Percentiles rank a stretch among this genome's conserved stretches.
Conservation (phyloP, 2,329 filamentous ascomycete species). For the Aspergillus amoenus region DNA sequence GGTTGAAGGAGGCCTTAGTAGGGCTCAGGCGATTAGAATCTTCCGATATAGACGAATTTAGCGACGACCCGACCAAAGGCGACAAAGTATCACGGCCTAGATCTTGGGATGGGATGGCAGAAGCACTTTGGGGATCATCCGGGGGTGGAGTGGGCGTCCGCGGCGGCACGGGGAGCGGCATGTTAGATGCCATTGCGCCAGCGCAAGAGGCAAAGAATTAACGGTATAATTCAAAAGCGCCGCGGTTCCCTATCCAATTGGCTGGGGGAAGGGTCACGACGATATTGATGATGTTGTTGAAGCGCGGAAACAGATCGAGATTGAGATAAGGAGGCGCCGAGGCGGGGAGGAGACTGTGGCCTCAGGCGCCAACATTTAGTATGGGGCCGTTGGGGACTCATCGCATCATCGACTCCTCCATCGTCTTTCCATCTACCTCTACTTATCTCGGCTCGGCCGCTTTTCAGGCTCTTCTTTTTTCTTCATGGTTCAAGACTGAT, state of each 20-base stretch:
- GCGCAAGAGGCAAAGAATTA: constrained; percentile 1
- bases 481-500: not conserved
- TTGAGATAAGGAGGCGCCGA: not conserved
- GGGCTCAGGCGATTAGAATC: constrained; percentile 32
- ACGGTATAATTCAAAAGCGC: not conserved
- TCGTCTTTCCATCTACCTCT: constrained; percentile 10
- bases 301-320: not conserved
- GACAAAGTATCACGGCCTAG: constrained; percentile 50
- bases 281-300: not conserved
- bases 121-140: constrained; percentile 41
- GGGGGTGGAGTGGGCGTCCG: constrained; percentile 65
- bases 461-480: not conserved
- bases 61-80: constrained; percentile 40
- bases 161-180: constrained; percentile 60
- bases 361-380: constrained; percentile 21
- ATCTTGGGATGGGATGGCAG: constrained; percentile 21
- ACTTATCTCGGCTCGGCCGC: not conserved
- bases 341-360: constrained; percentile 7
- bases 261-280: not conserved
- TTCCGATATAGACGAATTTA: constrained; percentile 18
- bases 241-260: not conserved
- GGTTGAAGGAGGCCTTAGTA: constrained; percentile 36
- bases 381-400: constrained; percentile 9
- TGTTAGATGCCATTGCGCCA: constrained; percentile 56
- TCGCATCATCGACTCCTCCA: constrained; percentile 24